Base-by-base conservation (phyloP, 1,284 basidiomycete genomes). In the Rugosomyces carneus region DNA sequence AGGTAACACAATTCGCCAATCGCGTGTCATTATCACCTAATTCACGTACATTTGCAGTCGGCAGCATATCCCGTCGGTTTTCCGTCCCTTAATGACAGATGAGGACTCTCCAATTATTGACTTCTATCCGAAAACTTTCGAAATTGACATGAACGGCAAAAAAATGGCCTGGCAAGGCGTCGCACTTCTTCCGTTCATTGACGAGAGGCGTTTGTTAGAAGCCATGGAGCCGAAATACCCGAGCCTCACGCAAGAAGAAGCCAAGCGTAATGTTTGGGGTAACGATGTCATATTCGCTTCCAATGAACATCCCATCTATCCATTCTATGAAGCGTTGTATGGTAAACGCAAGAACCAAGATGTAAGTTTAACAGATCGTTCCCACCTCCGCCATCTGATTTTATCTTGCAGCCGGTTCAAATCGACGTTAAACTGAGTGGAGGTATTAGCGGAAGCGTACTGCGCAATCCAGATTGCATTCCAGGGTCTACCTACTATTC, bases 91-190 rank as follows among this genome's bases (percentile, higher is more conserved):
- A 36, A 99, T 99, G 96, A 82, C 75, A 3, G 78, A 89, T 2
- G 76, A 84, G 41, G 80, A 88, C 32, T 98, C 94, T 0, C 90
- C 93, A 1, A 97, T 98, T 63, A 81, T 93, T 53, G 96, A 99
- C 62, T 99, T 98, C 69, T 98, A 98, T 65, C 96, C 96, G 0
- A 60, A 75, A 4, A 81, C 87, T 15, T 99, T 99, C 64, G 81
- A 94, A 57, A 88, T 99, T 59, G 96, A 99, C 66, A 99, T 99
- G 96, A 99, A 99, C 61, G 96, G 96, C 52, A 99, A 99, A 70
- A 93, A 91, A 69, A 98, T 99, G 94, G 78, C 89, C 1, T 99
- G 96, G 96, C 96, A 99, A 67, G 96, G 96, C 47, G 93, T 99
- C 38, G 94, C 94, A 0, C 72, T 99, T 1, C 71, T 99, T 18